Evolutionary conservation across 2,329 filamentous ascomycete genomes (phyloP).

Genomic region (Xenoacremonium recifei): DNA sequence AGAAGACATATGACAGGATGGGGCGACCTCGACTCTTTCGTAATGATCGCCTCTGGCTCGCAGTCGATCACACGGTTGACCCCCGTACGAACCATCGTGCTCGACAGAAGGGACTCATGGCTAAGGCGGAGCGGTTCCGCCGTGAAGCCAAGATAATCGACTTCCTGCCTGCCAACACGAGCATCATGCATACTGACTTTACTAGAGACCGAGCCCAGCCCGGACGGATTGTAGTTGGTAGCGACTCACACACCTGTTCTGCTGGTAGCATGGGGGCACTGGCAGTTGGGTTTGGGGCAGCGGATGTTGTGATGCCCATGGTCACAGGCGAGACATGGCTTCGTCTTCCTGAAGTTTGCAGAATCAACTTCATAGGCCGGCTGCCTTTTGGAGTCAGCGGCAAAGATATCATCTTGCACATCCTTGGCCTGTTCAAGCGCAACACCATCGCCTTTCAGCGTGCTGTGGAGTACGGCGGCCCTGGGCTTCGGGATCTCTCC

Average conservation of each 20-base stretch:
- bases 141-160: constrained; percentile 43
- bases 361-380: constrained; percentile 37
- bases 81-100: constrained; percentile 37
- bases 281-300: constrained; percentile 43
- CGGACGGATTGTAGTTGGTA: constrained; percentile 41
- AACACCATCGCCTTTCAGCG: constrained; percentile 44
- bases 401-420: constrained; percentile 45
- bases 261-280: constrained; percentile 39
- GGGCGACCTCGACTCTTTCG: constrained; percentile 43
- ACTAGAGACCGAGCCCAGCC: constrained; percentile 42
- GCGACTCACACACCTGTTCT: constrained; percentile 47
- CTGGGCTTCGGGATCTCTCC: constrained; percentile 36
- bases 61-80: constrained; percentile 47
- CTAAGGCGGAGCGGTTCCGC: constrained; percentile 34
- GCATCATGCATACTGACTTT: constrained; percentile 48
- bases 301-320: constrained; percentile 43
- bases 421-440: constrained; percentile 40
- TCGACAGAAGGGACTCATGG: constrained; percentile 33
- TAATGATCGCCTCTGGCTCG: constrained; percentile 50
- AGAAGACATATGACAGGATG: constrained; percentile 36
- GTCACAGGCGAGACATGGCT: constrained; percentile 48
- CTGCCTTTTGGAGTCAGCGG: constrained; percentile 38
- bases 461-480: constrained; percentile 42
- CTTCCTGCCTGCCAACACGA: constrained; percentile 19
- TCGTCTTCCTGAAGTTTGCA: constrained; percentile 40